A percentile compares a stretch with the other conserved stretches of the same genome.
Conservation (phyloP, 129 eudicot species). For the Lactuca sativa region DNA sequence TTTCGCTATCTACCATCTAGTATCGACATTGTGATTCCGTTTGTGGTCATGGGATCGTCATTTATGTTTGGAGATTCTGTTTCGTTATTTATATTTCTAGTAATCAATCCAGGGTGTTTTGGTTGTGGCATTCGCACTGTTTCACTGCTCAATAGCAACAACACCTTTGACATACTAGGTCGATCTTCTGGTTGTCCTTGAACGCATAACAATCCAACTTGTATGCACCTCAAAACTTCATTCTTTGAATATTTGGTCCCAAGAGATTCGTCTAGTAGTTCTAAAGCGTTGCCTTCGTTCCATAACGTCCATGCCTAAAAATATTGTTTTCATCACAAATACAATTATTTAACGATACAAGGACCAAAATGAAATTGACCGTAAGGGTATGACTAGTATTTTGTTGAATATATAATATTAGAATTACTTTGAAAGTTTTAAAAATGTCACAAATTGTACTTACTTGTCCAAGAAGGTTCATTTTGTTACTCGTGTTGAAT, state of each 20-base stretch:
- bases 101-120: slow-evolving; percentile 65
- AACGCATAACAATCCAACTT: slow-evolving; percentile 78
- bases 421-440: background rate
- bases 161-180: slow-evolving; percentile 67
- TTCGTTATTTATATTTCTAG: slow-evolving; percentile 51
- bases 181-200: slow-evolving; percentile 85
- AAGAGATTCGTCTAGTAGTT: slow-evolving; percentile 49
- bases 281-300: slow-evolving; percentile 65
- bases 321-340: background rate
- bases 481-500: slow-evolving; percentile 50
- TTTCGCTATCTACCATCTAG: slow-evolving; percentile 60
- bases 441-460: slow-evolving; percentile 16
- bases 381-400: background rate
- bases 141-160: slow-evolving; percentile 70
- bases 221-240: slow-evolving; percentile 80
- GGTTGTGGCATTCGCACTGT: slow-evolving; percentile 51
- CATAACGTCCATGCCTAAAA: slow-evolving; percentile 72
- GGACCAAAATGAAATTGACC: background rate
- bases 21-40: slow-evolving; percentile 60
- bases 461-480: slow-evolving; percentile 88
- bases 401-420: too few relatives aligned
- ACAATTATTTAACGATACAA: background rate
- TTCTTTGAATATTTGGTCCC: slow-evolving; percentile 40
- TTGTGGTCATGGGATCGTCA: slow-evolving; percentile 61
- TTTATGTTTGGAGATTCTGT: slow-evolving; percentile 52